Percentiles rank a stretch among this genome's conserved stretches.
Conservation (phyloP, 2,329 filamentous ascomycete species). For the Knoxdaviesia proteae region DNA sequence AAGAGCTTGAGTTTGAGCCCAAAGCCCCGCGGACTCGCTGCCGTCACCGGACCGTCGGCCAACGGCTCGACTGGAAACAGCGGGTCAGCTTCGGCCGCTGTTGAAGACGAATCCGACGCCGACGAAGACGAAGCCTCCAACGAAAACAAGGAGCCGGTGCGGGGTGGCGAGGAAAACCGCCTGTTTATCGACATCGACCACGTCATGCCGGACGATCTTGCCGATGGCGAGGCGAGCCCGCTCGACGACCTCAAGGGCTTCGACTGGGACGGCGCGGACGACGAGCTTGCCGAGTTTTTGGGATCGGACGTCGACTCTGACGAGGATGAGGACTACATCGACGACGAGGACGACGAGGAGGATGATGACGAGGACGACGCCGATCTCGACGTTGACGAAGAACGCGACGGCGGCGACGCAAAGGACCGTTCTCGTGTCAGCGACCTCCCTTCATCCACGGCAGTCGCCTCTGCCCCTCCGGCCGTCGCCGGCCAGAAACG, state of each 20-base stretch:
- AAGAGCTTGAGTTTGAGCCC: conserved; percentile 6
- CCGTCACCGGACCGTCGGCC: conserved; percentile 2
- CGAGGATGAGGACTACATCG: conserved; percentile 8
- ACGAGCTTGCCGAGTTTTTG: conserved; percentile 59
- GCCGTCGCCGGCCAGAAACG: conserved; percentile 3
- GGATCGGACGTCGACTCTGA: conserved; percentile 26
- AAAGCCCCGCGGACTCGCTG: no score
- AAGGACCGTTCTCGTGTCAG: background rate
- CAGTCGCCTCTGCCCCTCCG: background rate
- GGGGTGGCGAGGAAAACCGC: conserved; percentile 19
- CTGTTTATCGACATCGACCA: conserved; percentile 2
- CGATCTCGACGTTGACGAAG: no score
- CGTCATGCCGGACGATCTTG: conserved; percentile 24
- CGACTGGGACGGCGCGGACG: conserved; percentile 43
- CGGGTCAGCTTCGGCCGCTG: conserved; percentile 10
- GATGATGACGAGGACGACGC: conserved; percentile 7
- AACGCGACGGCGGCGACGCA: background rate
- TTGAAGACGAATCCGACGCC: conserved; percentile 11
- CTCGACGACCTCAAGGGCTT: conserved; percentile 36
- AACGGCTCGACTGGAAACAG: conserved; percentile 12
- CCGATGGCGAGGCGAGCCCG: conserved; percentile 23
- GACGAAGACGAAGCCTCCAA: conserved; percentile 15
- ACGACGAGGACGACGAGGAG: conserved; percentile 5
- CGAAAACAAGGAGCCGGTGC: conserved; percentile 13
- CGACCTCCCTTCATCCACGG: background rate